Base-by-base conservation (phyloP, 257 asterid species). In the Perilla frutescens region DNA sequence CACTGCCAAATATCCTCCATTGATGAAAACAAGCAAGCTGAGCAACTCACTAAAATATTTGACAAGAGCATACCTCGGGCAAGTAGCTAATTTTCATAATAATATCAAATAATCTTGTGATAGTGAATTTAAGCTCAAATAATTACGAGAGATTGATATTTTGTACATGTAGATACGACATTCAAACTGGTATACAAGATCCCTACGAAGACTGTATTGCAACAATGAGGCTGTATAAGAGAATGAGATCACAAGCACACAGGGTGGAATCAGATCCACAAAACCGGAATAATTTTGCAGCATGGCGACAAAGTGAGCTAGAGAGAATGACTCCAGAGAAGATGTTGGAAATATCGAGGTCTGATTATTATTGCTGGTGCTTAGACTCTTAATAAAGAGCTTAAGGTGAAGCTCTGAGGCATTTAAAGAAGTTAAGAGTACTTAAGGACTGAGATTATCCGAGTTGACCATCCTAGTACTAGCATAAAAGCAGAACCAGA, bases 321-420 rank as follows among this genome's bases (percentile, higher is more conserved):
- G 98, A 91, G 87, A 86, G 85, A 80, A 87, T 93, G 97, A 76
- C 63, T 63, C 94, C 98, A 5, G 91, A 93, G 20, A 86, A 70
- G 51, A 70, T 93, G 86, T 62, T 91, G 69, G 96, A 89, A 36
- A 34, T 91, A 36, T 91, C 98, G 45, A 84, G 96, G 79, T 86
- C 96, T 43, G 97, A 93, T 73, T 93, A 91, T 72, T 89, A 81
- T 62, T 91, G 97, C 80, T 91, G 98, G 98, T 91, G 98, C 85
- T 59, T 86, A 65, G 98, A 93, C 66, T 73, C 88, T 69, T 79
- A 85, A 39, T 83, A 54, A 71, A 59, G 68, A 7, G 49, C 61
- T 39, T 29, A 53, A 50, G 51, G 44, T 50, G 74, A 37, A 65
- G 43, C 12, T 1, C 40, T 26, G 12, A 54, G 50, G 32, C 8